Evolutionary conservation across 257 asterid species (phyloP).

Genomic region (Cruciata laevipes): DNA sequence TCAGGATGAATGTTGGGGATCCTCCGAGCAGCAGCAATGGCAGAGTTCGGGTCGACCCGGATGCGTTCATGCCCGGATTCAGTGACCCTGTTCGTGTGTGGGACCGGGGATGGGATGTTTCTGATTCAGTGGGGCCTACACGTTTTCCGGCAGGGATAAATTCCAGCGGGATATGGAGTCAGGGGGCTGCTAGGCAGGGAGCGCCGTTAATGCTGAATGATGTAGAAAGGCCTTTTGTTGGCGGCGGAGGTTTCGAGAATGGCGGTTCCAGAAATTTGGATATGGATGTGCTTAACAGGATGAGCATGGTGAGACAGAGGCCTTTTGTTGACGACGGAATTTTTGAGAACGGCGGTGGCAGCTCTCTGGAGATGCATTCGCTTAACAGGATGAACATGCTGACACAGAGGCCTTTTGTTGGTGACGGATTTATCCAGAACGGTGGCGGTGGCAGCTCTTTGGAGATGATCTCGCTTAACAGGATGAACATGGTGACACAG

Average conservation of each 20-base stretch:
- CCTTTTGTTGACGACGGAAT: constrained; percentile 8
- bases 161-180: constrained; percentile 3
- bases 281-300: too few species aligned
- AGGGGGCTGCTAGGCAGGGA: constrained; percentile 4
- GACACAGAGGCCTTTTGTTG: constrained; percentile 12
- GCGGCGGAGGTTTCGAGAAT: constrained; percentile 10
- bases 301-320: constrained; percentile 8
- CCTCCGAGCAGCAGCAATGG: constrained; percentile 7
- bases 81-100: constrained; percentile 7
- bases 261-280: constrained; percentile 1
- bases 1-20: constrained; percentile 22
- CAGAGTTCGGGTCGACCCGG: constrained; percentile 11
- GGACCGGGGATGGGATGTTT: constrained; percentile 8
- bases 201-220: neutral
- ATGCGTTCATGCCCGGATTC: constrained; percentile 15
- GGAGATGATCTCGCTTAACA: constrained; percentile 16
- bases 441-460: constrained; percentile 14
- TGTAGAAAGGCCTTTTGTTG: neutral
- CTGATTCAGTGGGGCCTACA: constrained; percentile 15
- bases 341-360: constrained; percentile 8
- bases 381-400: neutral
- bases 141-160: constrained; percentile 1
- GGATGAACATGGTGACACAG: constrained; percentile 3
- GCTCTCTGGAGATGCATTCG: neutral
- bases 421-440: constrained; percentile 5